These are phyloP conservation scores for Emergomyces orientalis DNA, from an alignment of 2,329 filamentous ascomycete species.

Conservation along the genomic window DNA sequence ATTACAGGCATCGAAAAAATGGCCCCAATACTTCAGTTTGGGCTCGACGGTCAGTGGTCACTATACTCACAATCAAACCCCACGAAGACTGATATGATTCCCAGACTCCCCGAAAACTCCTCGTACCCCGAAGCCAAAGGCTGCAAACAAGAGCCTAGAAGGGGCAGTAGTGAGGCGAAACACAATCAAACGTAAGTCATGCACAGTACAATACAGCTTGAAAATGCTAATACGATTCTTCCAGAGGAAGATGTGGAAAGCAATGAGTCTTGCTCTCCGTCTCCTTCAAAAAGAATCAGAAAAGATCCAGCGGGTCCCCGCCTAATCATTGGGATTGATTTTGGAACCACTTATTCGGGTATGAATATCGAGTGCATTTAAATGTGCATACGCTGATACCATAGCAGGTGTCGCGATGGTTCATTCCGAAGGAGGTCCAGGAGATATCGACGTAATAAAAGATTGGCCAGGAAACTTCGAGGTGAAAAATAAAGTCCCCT, in stretches of 20 bases:
- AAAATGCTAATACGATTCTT: neutral
- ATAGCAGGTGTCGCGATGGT: constrained; percentile 10
- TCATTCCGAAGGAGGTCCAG: neutral
- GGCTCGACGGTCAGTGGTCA: neutral
- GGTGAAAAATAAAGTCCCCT: constrained; percentile 11
- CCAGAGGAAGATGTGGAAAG: neutral
- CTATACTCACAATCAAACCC: neutral
- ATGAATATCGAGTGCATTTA: neutral
- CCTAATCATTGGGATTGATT: constrained; percentile 17
- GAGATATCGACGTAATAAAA: constrained; percentile 7
- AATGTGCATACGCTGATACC: neutral
- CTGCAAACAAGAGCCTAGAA: neutral
- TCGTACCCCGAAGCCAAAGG: neutral
- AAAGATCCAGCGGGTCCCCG: neutral
- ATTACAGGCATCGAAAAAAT: too few species aligned
- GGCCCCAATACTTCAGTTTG: neutral
- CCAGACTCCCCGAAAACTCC: neutral
- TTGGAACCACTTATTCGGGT: constrained; percentile 18
- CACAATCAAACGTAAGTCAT: constrained; percentile 6
- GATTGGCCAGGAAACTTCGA: constrained; percentile 13
- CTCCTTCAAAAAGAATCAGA: constrained; percentile 8
- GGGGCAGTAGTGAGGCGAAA: neutral
- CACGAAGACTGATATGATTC: neutral
- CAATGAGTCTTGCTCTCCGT: neutral
- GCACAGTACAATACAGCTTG: neutral